Evolutionary conservation across 805 yeast species (phyloP).

Genomic region (Scheffersomyces ergatensis): DNA sequence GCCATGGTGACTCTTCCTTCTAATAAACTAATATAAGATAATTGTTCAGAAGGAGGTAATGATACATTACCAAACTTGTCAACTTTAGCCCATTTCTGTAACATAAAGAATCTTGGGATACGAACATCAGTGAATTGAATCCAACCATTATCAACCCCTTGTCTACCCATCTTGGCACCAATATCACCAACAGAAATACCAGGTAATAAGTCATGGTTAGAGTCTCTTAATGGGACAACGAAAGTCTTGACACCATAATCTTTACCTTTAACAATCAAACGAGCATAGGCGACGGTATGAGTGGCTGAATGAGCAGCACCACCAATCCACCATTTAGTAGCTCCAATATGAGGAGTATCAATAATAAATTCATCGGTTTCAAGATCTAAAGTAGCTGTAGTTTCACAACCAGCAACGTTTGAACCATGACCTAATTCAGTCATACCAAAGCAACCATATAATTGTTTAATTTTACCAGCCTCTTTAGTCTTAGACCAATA

Average conservation of each 20-base stretch:
- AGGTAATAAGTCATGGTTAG: slow-evolving; percentile 66
- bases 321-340: slow-evolving; percentile 99
- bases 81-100: slow-evolving; percentile 75
- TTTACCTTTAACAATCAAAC: slow-evolving; percentile 74
- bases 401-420: slow-evolving; percentile 89
- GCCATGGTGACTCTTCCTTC: slow-evolving; percentile 93
- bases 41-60: slow-evolving; percentile 82
- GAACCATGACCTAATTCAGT: slow-evolving; percentile 93
- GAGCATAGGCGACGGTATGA: slow-evolving; percentile 81
- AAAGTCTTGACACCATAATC: slow-evolving; percentile 93
- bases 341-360: slow-evolving; percentile 86
- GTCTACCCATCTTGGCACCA: slow-evolving; percentile 94
- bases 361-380: slow-evolving; percentile 66
- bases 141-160: slow-evolving; percentile 97
- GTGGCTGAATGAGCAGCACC: slow-evolving; percentile 96
- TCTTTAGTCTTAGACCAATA: slow-evolving; percentile 37
- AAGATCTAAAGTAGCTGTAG: slow-evolving; percentile 80
- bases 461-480: slow-evolving; percentile 29
- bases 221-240: slow-evolving; percentile 85
- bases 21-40: slow-evolving; percentile 82
- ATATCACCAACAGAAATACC: slow-evolving; percentile 89
- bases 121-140: slow-evolving; percentile 82
- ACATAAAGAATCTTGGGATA: slow-evolving; percentile 81
- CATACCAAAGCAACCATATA: slow-evolving; percentile 89
- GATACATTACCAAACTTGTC: slow-evolving; percentile 65